Evolutionary conservation across 176 grass and related monocot species (phyloP).

Genomic region (Sorghum bicolor): Sorghum_bicolor_NCBIv3 NC_012871.2:68114501-68115000

Average conservation of each 20-base stretch:
- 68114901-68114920: not conserved
- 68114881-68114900: not conserved
- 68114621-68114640: not conserved
- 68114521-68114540: not conserved
- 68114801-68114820: not conserved
- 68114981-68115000: not conserved
- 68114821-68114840: not conserved
- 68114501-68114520: not conserved
- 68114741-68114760: not conserved
- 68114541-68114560: not conserved
- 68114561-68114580: not conserved
- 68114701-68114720: not conserved
- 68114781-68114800: slow-evolving; percentile 13
- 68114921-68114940: not conserved
- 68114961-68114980: not conserved
- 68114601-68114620: not conserved
- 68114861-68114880: not conserved
- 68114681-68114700: not conserved
- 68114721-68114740: slow-evolving; percentile 1
- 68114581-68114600: not conserved
- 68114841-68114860: not conserved
- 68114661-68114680: not conserved
- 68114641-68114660: not conserved
- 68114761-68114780: slow-evolving; percentile 13
- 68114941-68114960: not conserved